Percentiles rank a stretch among this genome's conserved stretches.
phyloP scores from a whole-genome alignment of 345 rosid genomes.

The Dovyalis caffra region DNA sequence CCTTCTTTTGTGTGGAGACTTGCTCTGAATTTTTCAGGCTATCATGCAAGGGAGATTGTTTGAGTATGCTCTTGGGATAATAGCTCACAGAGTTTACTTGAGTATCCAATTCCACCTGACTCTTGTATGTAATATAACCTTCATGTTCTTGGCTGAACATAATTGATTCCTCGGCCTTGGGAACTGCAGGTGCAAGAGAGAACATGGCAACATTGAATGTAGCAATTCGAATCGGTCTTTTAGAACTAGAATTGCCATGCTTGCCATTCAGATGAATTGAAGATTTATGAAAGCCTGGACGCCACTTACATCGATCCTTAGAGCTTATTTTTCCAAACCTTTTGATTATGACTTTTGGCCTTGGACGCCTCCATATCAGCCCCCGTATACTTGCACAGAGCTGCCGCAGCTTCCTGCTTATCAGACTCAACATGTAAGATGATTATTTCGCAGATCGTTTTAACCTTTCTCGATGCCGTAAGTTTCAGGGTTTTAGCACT shows the following conservation, averaged over 20 bases:
- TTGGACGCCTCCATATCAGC: slow-evolving; percentile 60
- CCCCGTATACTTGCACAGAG: slow-evolving; percentile 54
- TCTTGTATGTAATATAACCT: slow-evolving; percentile 18
- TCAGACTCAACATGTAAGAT: slow-evolving; percentile 38
- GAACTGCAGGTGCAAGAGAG: slow-evolving; percentile 80
- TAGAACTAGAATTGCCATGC: slow-evolving; percentile 20
- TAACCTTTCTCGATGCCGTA: slow-evolving; percentile 14
- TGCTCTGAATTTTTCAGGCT: slow-evolving; percentile 21
- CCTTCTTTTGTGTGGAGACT: slow-evolving; percentile 29
- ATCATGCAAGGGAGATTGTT: slow-evolving; percentile 73
- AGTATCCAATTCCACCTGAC: slow-evolving; percentile 24
- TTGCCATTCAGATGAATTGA: slow-evolving; percentile 22
- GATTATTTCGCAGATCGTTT: slow-evolving; percentile 17
- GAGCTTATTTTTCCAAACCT: slow-evolving; percentile 52
- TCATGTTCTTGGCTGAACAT: slow-evolving; percentile 26
- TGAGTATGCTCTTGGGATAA: slow-evolving; percentile 69
- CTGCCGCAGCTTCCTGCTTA: slow-evolving; percentile 51
- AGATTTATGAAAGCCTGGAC: slow-evolving; percentile 22
- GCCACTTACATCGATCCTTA: slow-evolving; percentile 37
- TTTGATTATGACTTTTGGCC: slow-evolving; percentile 53
- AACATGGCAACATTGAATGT: slow-evolving; percentile 97
- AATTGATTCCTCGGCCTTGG: slow-evolving; percentile 39
- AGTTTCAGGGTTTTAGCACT: not conserved
- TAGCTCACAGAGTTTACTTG: slow-evolving; percentile 15
- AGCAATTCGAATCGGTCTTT: slow-evolving; percentile 67